Conservation (phyloP, 2,329 filamentous ascomycete genomes). For the Cercospora beticola region DNA sequence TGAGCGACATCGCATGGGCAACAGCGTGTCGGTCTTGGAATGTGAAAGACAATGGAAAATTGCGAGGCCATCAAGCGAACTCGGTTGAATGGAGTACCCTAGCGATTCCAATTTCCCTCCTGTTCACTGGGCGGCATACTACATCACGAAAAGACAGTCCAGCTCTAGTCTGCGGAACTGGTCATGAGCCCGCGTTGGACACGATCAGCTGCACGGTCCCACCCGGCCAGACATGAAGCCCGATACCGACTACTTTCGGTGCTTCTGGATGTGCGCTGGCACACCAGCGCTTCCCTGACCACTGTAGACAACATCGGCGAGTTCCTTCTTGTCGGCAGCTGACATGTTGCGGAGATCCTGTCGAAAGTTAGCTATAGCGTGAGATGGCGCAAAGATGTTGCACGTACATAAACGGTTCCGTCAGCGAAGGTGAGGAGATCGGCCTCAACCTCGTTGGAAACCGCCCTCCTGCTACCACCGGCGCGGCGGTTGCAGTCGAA, state of each 20-base stretch:
- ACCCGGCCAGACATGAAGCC: neutral
- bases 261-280: neutral
- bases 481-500: neutral
- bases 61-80: neutral
- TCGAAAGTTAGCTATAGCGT: neutral
- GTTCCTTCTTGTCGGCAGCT: neutral
- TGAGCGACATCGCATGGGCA: neutral
- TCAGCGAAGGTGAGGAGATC: neutral
- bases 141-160: neutral
- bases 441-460: neutral
- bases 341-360: neutral
- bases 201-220: neutral
- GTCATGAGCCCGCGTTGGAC: neutral
- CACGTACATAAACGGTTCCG: neutral
- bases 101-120: neutral
- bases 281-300: neutral
- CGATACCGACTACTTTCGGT: neutral
- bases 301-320: neutral
- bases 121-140: neutral
- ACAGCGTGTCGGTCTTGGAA: neutral
- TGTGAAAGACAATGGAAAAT: neutral
- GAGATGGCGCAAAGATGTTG: neutral
- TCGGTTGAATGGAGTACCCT: neutral
- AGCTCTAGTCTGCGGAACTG: neutral
- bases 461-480: neutral